A percentile compares a stretch with the other conserved stretches of the same genome.
These are phyloP conservation scores for Diplosphaera chodatii DNA, from an alignment of 139 green algal species.

Conservation along the genomic window DNA sequence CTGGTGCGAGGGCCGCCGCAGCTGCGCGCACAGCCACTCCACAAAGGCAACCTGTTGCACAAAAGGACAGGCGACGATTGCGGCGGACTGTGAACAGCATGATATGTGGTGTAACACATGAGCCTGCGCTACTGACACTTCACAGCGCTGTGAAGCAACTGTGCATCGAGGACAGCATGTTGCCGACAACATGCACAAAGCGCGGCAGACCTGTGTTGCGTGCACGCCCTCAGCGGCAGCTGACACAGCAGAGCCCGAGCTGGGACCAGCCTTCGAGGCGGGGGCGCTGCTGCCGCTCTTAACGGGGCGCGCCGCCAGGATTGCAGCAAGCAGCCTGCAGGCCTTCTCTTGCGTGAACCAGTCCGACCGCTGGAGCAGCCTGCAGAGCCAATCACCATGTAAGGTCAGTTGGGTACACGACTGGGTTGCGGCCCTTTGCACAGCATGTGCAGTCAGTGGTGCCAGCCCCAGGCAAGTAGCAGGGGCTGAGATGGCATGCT, in stretches of 20 bases:
- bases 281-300: conserved; percentile 17
- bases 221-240: neutral
- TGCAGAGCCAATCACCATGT: no score
- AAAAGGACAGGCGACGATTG: no score
- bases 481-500: no score
- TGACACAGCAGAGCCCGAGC: neutral
- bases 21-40: conserved; percentile 82
- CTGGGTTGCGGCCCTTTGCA: no score
- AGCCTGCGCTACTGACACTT: no score
- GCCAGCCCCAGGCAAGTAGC: no score
- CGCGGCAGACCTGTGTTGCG: neutral
- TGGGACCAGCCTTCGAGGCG: neutral
- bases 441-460: no score
- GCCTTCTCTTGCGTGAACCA: conserved; percentile 90
- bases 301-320: conserved; percentile 53
- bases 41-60: conserved; percentile 53
- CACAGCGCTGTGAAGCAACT: no score
- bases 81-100: no score
- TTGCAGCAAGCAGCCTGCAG: conserved; percentile 54
- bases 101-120: no score
- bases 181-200: conserved; percentile 16
- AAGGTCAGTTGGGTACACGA: no score
- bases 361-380: conserved; percentile 77
- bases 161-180: no score
- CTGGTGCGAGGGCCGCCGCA: conserved; percentile 65